Evolutionary conservation across 305 asterid species (phyloP).

Genomic region (Fraxinus nigra): DNA sequence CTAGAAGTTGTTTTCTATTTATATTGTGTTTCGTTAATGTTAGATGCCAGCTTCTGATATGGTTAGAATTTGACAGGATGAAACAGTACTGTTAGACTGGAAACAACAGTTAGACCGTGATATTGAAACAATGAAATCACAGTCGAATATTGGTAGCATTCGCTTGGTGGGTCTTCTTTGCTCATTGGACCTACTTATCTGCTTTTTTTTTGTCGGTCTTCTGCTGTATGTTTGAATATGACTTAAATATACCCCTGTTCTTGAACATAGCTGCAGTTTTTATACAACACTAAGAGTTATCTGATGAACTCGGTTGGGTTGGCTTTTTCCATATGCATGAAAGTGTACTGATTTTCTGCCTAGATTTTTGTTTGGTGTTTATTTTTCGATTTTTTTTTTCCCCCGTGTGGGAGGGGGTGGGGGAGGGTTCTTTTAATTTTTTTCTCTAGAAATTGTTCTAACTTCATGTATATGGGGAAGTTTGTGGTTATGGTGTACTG

Average conservation of each 20-base stretch:
- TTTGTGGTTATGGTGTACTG: conserved; percentile 7
- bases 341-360: background rate
- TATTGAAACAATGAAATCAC: conserved; percentile 73
- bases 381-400: background rate
- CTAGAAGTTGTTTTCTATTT: conserved; percentile 19
- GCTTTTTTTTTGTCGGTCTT: background rate
- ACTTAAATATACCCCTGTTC: background rate
- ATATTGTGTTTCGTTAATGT: background rate
- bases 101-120: conserved; percentile 82
- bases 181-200: background rate
- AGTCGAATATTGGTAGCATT: conserved; percentile 67
- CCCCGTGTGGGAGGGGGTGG: background rate
- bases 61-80: conserved; percentile 54
- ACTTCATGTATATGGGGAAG: background rate
- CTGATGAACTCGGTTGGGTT: background rate
- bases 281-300: background rate
- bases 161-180: conserved; percentile 50
- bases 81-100: conserved; percentile 69
- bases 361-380: background rate
- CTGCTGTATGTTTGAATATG: background rate
- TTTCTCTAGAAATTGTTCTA: background rate
- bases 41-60: conserved; percentile 11
- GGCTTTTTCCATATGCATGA: background rate
- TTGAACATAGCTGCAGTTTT: background rate
- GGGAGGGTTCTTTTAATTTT: background rate